phyloP scores from a whole-genome alignment of 371 early-diverging fungal genomes.

The Lichtheimia hyalospora region DNA sequence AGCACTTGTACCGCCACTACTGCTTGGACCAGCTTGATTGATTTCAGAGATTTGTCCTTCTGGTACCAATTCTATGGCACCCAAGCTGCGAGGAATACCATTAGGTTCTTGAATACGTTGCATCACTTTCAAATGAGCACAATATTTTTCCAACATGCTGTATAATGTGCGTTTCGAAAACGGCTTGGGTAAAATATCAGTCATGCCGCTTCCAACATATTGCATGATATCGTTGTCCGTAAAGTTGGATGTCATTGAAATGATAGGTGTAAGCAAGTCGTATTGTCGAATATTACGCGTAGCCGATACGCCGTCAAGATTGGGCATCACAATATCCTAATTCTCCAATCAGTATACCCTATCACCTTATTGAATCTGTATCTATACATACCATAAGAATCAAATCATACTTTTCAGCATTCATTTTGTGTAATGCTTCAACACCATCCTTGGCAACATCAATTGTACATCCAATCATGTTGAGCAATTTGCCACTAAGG shows the following conservation, averaged over 20 bases:
- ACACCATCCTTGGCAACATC: slow-evolving; percentile 77
- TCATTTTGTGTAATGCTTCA: slow-evolving; percentile 68
- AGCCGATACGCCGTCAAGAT: slow-evolving; percentile 74
- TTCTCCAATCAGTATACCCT: not conserved
- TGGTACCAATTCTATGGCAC: not conserved
- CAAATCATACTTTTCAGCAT: slow-evolving; percentile 69
- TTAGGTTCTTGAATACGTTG: slow-evolving; percentile 7
- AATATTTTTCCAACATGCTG: slow-evolving; percentile 63
- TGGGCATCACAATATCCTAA: slow-evolving; percentile 78
- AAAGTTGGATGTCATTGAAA: slow-evolving; percentile 79
- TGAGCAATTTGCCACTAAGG: slow-evolving; percentile 60
- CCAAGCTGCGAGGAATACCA: slow-evolving; percentile 3
- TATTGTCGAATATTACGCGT: slow-evolving; percentile 75
- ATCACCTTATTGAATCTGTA: not conserved
- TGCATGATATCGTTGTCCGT: slow-evolving; percentile 67
- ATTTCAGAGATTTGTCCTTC: not conserved
- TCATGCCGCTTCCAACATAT: slow-evolving; percentile 80
- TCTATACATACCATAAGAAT: slow-evolving; percentile 67
- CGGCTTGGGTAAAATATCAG: slow-evolving; percentile 80
- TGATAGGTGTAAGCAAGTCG: slow-evolving; percentile 72
- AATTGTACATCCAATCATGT: slow-evolving; percentile 70
- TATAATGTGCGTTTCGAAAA: slow-evolving; percentile 60
- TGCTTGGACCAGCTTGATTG: not conserved
- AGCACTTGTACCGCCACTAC: not conserved
- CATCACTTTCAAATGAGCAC: slow-evolving; percentile 51